phyloP scores from a whole-genome alignment of 2,329 filamentous ascomycete genomes.

The Cercospora sojina region DNA sequence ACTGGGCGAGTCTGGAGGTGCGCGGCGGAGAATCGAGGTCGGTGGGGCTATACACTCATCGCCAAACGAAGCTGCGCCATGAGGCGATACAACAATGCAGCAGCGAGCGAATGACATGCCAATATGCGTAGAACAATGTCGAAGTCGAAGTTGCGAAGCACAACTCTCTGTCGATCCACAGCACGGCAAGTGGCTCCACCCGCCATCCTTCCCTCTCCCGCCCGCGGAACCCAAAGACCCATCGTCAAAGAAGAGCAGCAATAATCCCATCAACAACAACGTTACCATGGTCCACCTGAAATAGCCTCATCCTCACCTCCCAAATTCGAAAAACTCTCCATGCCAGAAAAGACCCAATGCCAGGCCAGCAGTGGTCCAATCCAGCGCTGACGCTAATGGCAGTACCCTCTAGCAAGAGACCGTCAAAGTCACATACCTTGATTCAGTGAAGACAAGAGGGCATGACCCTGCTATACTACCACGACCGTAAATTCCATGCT shows the following conservation, averaged over 20 bases:
- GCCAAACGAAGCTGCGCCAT: no score
- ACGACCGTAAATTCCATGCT: background rate
- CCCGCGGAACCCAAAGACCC: background rate
- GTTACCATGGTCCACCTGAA: background rate
- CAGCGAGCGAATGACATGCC: no score
- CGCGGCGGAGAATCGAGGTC: no score
- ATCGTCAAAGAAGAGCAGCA: no score
- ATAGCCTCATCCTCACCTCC: background rate
- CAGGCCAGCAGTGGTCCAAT: background rate
- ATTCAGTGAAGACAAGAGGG: background rate
- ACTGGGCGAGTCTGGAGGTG: no score
- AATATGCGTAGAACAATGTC: no score
- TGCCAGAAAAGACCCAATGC: background rate
- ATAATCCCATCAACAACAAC: no score
- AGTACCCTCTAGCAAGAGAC: constrained; percentile 10
- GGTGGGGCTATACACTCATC: no score
- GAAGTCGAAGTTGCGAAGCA: background rate
- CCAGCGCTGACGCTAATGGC: constrained; percentile 1
- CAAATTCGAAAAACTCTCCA: background rate
- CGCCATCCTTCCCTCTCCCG: background rate
- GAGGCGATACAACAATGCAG: no score
- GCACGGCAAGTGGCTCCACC: background rate
- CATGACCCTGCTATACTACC: background rate
- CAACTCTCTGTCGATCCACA: background rate
- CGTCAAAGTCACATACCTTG: constrained; percentile 12